These are phyloP conservation scores for Barnettozyma siamensis DNA, from an alignment of 805 yeast genomes.

Conservation along the genomic window DNA sequence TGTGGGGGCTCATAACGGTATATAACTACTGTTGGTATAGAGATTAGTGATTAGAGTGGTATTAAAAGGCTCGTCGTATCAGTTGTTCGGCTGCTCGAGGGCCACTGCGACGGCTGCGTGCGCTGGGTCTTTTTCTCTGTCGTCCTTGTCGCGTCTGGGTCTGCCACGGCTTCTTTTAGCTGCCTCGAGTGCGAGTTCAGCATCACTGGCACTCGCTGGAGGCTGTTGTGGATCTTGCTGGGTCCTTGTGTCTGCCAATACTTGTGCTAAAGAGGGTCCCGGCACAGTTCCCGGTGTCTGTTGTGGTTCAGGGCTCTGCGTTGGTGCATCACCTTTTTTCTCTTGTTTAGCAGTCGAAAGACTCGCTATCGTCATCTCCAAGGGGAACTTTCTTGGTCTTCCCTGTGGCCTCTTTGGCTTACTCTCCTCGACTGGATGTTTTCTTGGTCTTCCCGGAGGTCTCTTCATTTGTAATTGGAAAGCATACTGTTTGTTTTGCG, in stretches of 20 bases:
- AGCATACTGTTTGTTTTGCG: conserved; percentile 13
- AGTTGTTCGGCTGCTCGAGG: conserved; percentile 6
- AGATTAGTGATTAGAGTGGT: no score
- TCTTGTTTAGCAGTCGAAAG: conserved; percentile 1
- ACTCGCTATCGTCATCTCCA: conserved; percentile 7
- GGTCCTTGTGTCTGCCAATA: no score
- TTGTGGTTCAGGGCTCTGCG: no score
- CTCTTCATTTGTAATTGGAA: conserved; percentile 28
- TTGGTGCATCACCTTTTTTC: no score
- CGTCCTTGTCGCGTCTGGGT: conserved; percentile 11
- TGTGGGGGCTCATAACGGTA: neutral
- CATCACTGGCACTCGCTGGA: conserved; percentile 7
- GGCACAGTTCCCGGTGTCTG: no score
- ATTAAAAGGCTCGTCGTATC: no score
- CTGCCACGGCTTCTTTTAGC: conserved; percentile 13
- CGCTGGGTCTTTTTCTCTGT: neutral
- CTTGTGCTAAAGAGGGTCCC: no score
- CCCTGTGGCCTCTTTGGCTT: conserved; percentile 30
- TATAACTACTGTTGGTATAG: neutral
- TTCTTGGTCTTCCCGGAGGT: conserved; percentile 46
- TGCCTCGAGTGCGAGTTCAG: conserved; percentile 5
- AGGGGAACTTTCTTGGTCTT: conserved; percentile 24
- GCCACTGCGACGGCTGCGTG: conserved; percentile 8
- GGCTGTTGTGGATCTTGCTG: no score
- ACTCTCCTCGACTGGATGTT: conserved; percentile 41